phyloP scores from a whole-genome alignment of 2,329 filamentous ascomycete genomes.

The Pseudocercospora musae region DNA sequence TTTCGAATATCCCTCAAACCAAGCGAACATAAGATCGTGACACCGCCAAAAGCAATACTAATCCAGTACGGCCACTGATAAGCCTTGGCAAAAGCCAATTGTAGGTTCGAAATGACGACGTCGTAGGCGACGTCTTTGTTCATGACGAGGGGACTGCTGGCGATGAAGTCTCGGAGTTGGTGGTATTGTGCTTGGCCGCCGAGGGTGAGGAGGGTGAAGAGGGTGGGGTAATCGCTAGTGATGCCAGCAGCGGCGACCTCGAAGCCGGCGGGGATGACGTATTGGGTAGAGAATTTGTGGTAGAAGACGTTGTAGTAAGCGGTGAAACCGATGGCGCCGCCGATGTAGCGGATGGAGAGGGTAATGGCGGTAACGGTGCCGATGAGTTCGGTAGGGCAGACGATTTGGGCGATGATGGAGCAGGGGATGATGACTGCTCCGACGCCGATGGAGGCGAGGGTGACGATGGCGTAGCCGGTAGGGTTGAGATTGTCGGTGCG shows the following conservation, averaged over 20 bases:
- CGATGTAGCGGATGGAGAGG: constrained; percentile 64
- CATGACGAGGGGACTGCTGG: constrained; percentile 13
- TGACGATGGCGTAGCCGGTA: constrained; percentile 47
- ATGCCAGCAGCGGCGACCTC: constrained; percentile 19
- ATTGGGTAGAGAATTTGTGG: constrained; percentile 34
- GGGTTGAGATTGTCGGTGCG: constrained; percentile 26
- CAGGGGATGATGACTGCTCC: constrained; percentile 66
- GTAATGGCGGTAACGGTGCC: constrained; percentile 66
- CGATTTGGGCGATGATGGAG: constrained; percentile 64
- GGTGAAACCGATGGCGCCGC: constrained; percentile 55
- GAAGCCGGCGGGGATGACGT: constrained; percentile 18
- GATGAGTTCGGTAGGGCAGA: constrained; percentile 66
- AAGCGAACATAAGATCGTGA: constrained; percentile 29
- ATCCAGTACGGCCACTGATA: constrained; percentile 35
- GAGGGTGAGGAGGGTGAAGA: constrained; percentile 22
- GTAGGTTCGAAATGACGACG: constrained; percentile 24
- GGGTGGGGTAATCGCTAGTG: constrained; percentile 15
- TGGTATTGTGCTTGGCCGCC: constrained; percentile 23
- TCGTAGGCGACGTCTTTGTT: constrained; percentile 27
- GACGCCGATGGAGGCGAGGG: constrained; percentile 61
- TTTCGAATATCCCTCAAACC: constrained; percentile 35
- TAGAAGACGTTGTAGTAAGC: constrained; percentile 54
- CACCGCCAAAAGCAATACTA: constrained; percentile 33
- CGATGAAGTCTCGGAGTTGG: constrained; percentile 17
- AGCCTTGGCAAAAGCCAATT: constrained; percentile 29